phyloP scores from a whole-genome alignment of 768 basidiomycete species.

The Gyrodon lividus region DNA sequence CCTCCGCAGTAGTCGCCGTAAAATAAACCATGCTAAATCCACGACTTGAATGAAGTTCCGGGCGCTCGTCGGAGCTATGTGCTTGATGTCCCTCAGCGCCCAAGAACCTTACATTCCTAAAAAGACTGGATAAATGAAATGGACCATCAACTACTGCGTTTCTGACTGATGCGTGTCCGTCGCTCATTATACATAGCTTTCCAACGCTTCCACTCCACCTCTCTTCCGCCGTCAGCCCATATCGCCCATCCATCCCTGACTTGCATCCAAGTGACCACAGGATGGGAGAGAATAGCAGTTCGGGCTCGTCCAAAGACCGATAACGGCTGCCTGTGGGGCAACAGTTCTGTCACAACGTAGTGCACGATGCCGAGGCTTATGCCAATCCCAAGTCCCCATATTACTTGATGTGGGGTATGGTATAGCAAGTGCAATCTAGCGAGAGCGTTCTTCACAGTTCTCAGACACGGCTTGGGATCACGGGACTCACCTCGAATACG shows the following conservation, averaged over 20 bases:
- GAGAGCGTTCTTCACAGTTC: neutral
- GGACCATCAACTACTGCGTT: slow-evolving; percentile 13
- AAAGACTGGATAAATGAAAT: neutral
- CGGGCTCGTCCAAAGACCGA: slow-evolving; percentile 55
- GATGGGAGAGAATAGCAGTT: slow-evolving; percentile 49
- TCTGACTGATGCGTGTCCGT: slow-evolving; percentile 17
- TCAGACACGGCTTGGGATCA: neutral
- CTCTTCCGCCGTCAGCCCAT: slow-evolving; percentile 77
- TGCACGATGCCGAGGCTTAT: slow-evolving; percentile 47
- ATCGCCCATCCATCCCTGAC: slow-evolving; percentile 81
- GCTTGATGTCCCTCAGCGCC: too few relatives aligned
- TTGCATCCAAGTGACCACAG: slow-evolving; percentile 61
- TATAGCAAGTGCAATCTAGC: slow-evolving; percentile 68
- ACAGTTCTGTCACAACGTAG: slow-evolving; percentile 56
- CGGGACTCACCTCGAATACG: slow-evolving; percentile 68
- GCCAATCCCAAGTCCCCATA: slow-evolving; percentile 75
- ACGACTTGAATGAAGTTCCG: too few relatives aligned
- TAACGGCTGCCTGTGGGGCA: slow-evolving; percentile 53
- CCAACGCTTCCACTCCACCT: slow-evolving; percentile 71
- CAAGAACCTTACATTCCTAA: neutral
- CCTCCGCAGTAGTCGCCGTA: too few relatives aligned
- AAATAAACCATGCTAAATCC: too few relatives aligned
- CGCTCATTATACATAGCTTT: slow-evolving; percentile 52
- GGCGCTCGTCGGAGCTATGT: too few relatives aligned
- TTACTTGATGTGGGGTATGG: slow-evolving; percentile 68